phyloP scores from a whole-genome alignment of 768 basidiomycete species.

The Chlorophyllum brunneum region DNA sequence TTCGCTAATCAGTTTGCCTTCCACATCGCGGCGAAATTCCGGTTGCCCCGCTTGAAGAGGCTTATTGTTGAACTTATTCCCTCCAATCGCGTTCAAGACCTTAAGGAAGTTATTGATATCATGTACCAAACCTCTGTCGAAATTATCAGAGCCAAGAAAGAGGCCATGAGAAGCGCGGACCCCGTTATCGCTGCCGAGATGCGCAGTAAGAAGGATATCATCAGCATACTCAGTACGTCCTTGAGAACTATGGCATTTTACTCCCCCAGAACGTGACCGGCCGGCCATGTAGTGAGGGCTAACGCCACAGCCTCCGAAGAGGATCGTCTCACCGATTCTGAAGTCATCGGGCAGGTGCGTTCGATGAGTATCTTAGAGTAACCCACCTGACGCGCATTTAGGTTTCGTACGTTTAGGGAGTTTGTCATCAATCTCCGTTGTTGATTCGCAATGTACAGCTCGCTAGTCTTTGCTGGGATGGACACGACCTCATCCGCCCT shows the following conservation, averaged over 20 bases:
- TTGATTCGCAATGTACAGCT: conserved; percentile 13
- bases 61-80: conserved; percentile 30
- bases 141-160: conserved; percentile 31
- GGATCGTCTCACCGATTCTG: conserved; percentile 27
- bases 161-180: conserved; percentile 27
- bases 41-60: conserved; percentile 23
- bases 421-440: not conserved
- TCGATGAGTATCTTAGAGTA: not conserved
- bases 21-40: conserved; percentile 16
- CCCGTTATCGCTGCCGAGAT: conserved; percentile 25
- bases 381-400: not conserved
- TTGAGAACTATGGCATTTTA: not conserved
- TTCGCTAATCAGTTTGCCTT: conserved; percentile 14
- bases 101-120: conserved; percentile 28
- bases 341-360: conserved; percentile 33
- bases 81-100: conserved; percentile 19
- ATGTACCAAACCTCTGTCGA: conserved; percentile 29
- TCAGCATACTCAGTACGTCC: conserved; percentile 36
- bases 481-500: conserved; percentile 28
- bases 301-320: conserved; percentile 28
- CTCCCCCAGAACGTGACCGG: not conserved
- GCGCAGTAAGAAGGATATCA: conserved; percentile 36
- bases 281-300: conserved; percentile 27
- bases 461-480: conserved; percentile 25
- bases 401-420: conserved; percentile 2